Conservation (phyloP, 2,329 filamentous ascomycete genomes). For the Aureobasidium lini region DNA sequence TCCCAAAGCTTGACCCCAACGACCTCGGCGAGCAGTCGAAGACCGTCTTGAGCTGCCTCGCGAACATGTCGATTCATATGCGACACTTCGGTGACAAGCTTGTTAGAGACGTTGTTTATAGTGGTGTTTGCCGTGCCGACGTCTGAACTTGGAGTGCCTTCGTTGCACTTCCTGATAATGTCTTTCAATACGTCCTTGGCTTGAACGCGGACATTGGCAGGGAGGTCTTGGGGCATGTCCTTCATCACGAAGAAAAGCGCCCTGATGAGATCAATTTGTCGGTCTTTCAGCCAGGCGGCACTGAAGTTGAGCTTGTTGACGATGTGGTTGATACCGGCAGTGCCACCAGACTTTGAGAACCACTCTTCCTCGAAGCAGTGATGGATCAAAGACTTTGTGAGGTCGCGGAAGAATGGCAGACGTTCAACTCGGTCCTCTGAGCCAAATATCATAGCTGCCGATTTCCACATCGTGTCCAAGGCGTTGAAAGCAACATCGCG, state of each 20-base stretch:
- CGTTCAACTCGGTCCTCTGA: slow-evolving; percentile 62
- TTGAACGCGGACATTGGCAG: slow-evolving; percentile 75
- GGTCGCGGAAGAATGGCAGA: slow-evolving; percentile 75
- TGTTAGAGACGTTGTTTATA: slow-evolving; percentile 69
- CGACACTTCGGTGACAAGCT: slow-evolving; percentile 79
- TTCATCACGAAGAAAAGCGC: slow-evolving; percentile 97
- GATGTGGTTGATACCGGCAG: slow-evolving; percentile 79
- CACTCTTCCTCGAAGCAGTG: slow-evolving; percentile 97
- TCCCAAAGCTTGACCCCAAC: slow-evolving; percentile 76
- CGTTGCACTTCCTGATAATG: slow-evolving; percentile 70
- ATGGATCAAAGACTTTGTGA: slow-evolving; percentile 81
- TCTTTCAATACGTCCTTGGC: slow-evolving; percentile 78
- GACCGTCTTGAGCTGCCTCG: slow-evolving; percentile 71
- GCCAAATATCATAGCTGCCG: slow-evolving; percentile 72
- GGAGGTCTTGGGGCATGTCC: slow-evolving; percentile 90
- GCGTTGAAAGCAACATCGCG: slow-evolving; percentile 75
- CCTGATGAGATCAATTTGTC: slow-evolving; percentile 80
- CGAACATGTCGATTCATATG: slow-evolving; percentile 96
- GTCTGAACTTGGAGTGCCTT: slow-evolving; percentile 73
- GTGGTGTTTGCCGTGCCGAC: slow-evolving; percentile 58
- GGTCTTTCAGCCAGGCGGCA: slow-evolving; percentile 71
- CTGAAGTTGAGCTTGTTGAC: slow-evolving; percentile 79
- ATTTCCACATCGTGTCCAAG: slow-evolving; percentile 69
- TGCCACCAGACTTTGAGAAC: slow-evolving; percentile 95
- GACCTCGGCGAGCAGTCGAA: slow-evolving; percentile 73